Evolutionary conservation across 257 asterid genomes (phyloP).

Genomic region (Osmanthus fragrans): DNA sequence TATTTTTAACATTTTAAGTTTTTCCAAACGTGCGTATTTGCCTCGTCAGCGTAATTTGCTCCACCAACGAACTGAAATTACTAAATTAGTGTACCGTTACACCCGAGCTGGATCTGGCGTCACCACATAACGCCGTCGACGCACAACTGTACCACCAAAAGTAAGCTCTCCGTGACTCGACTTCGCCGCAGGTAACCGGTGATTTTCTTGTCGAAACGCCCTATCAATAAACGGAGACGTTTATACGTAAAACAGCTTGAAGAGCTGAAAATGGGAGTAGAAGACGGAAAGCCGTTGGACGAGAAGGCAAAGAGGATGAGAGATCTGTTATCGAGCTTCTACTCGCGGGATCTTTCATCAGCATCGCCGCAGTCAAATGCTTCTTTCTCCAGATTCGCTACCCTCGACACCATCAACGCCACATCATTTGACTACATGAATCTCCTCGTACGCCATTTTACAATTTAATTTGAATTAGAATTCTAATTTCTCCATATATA

Average conservation of each 20-base stretch:
- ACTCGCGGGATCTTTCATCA: constrained; percentile 67
- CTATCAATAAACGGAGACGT: not conserved
- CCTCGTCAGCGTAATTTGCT: not conserved
- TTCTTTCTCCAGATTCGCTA: constrained; percentile 78
- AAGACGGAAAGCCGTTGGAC: constrained; percentile 55
- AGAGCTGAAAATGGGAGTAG: constrained; percentile 49
- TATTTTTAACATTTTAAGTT: not conserved
- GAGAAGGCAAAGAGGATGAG: constrained; percentile 98
- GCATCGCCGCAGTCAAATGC: constrained; percentile 39
- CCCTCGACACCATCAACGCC: constrained; percentile 89
- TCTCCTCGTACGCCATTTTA: constrained; percentile 62
- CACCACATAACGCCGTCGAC: not conserved
- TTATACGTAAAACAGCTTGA: not conserved
- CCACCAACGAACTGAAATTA: not conserved
- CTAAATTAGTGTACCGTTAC: constrained; percentile 2
- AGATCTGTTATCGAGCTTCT: constrained; percentile 93
- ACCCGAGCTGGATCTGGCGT: not conserved
- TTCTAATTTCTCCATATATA: not conserved
- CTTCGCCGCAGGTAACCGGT: not conserved
- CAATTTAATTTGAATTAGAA: not conserved
- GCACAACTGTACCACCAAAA: not conserved
- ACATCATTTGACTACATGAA: constrained; percentile 92
- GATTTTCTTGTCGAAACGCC: not conserved
- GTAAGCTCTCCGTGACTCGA: not conserved
- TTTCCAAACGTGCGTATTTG: not conserved